phyloP scores from a whole-genome alignment of 1,284 basidiomycete genomes.

The Trichosporon faecale region DNA sequence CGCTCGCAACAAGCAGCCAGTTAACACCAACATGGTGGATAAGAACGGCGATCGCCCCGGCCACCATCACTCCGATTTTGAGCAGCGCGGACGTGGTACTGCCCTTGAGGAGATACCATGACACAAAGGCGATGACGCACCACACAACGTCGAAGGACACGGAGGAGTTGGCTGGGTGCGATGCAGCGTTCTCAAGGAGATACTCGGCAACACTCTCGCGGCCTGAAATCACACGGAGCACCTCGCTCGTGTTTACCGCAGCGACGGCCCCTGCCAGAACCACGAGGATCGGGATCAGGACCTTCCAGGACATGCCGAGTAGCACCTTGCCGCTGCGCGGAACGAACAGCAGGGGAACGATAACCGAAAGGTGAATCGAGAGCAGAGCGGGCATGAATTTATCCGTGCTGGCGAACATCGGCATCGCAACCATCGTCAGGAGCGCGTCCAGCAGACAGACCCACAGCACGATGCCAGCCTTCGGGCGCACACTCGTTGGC shows the following conservation, averaged over 20 bases:
- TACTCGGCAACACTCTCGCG: conserved; percentile 13
- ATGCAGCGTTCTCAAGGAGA: conserved; percentile 49
- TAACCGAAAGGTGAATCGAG: conserved; percentile 61
- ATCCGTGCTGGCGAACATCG: conserved; percentile 55
- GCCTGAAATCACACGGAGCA: conserved; percentile 24
- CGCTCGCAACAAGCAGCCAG: conserved; percentile 39
- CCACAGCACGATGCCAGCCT: conserved; percentile 48
- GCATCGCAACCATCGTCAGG: conserved; percentile 56
- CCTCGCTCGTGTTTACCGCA: conserved; percentile 41
- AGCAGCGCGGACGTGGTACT: conserved; percentile 27
- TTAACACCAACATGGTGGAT: conserved; percentile 34
- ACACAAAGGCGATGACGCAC: conserved; percentile 37
- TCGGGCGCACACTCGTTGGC: conserved; percentile 22
- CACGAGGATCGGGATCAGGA: conserved; percentile 54
- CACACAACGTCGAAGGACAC: conserved; percentile 67
- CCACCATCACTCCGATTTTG: conserved; percentile 20
- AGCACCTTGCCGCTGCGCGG: conserved; percentile 23
- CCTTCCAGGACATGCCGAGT: conserved; percentile 28
- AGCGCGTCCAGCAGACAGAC: conserved; percentile 57
- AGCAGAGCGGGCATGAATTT: conserved; percentile 62
- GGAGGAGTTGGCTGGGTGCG: conserved; percentile 64
- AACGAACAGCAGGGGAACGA: conserved; percentile 57
- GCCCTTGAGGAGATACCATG: conserved; percentile 43
- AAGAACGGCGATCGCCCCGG: conserved; percentile 4
- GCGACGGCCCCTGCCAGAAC: conserved; percentile 52